phyloP scores from a whole-genome alignment of 2,329 filamentous ascomycete species.

The Cladophialophora yegresii region DNA sequence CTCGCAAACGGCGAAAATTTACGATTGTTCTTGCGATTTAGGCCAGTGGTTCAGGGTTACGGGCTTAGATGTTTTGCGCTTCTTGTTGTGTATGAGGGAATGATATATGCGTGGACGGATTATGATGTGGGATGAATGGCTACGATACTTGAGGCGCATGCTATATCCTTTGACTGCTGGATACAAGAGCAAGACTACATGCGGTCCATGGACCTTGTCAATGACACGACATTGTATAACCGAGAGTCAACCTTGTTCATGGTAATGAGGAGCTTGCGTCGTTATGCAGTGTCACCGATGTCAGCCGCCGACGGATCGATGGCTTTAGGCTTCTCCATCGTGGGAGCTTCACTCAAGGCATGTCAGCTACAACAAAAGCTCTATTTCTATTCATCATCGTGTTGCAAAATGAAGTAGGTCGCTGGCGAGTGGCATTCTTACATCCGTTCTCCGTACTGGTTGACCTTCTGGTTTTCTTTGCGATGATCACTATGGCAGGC shows the following conservation, averaged over 20 bases:
- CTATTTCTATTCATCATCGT: slow-evolving; percentile 24
- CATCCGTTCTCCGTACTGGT: too few species aligned
- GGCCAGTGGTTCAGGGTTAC: slow-evolving; percentile 16
- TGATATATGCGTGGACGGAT: slow-evolving; percentile 35
- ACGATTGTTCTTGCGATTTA: slow-evolving; percentile 22
- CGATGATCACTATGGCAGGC: background rate
- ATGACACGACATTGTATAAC: slow-evolving; percentile 11
- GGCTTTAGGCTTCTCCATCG: slow-evolving; percentile 25
- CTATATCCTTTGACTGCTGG: slow-evolving; percentile 25
- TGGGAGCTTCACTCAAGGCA: slow-evolving; percentile 28
- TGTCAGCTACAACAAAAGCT: slow-evolving; percentile 35
- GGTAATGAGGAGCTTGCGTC: background rate
- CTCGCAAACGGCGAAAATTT: slow-evolving; percentile 27
- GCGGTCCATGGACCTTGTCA: slow-evolving; percentile 11
- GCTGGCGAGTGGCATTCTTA: background rate
- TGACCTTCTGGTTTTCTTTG: background rate
- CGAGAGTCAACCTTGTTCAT: slow-evolving; percentile 7
- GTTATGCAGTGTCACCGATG: slow-evolving; percentile 5
- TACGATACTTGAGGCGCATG: slow-evolving; percentile 23
- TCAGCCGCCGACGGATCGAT: slow-evolving; percentile 16
- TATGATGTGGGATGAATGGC: slow-evolving; percentile 31
- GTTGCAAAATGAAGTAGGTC: background rate
- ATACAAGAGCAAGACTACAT: slow-evolving; percentile 30
- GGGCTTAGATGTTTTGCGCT: slow-evolving; percentile 29
- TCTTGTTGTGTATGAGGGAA: slow-evolving; percentile 33